These are phyloP conservation scores for Suillus subalutaceus DNA, from an alignment of 768 basidiomycete species.

Conservation along the genomic window DNA sequence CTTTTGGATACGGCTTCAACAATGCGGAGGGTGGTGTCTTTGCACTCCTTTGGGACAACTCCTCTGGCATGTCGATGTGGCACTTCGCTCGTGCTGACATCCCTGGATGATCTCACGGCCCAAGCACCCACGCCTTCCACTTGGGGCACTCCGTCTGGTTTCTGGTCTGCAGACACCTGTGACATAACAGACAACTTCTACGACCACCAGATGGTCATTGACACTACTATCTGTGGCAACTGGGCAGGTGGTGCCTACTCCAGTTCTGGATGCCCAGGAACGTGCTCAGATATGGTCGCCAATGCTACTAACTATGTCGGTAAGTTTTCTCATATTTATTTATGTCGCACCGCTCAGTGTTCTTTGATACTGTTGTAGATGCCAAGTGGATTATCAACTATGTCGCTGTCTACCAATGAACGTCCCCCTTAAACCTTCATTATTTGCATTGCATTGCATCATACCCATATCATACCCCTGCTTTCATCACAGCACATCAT, in stretches of 20 bases:
- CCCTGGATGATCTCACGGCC: conserved; percentile 50
- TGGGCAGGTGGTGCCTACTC: conserved; percentile 32
- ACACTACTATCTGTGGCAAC: conserved; percentile 37
- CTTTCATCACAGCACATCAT: conserved; percentile 8
- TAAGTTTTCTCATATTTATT: conserved; percentile 26
- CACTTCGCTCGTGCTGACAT: conserved; percentile 55
- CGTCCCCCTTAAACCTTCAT: background rate
- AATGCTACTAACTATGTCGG: conserved; percentile 58
- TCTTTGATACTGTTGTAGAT: conserved; percentile 32
- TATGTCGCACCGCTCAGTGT: conserved; percentile 1
- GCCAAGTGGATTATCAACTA: conserved; percentile 62
- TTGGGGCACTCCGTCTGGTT: conserved; percentile 58
- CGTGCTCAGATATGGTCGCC: conserved; percentile 50
- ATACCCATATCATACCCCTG: background rate
- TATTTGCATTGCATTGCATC: background rate
- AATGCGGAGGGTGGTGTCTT: conserved; percentile 52
- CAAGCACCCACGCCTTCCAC: conserved; percentile 46
- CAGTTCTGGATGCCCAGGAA: conserved; percentile 41
- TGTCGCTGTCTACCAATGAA: conserved; percentile 52
- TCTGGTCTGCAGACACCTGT: conserved; percentile 52
- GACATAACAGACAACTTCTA: conserved; percentile 53
- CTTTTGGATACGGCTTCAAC: conserved; percentile 47
- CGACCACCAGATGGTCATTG: conserved; percentile 51
- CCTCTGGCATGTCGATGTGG: conserved; percentile 56
- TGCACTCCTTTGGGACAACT: conserved; percentile 54